Conservation (phyloP, 306 rosid species). For the Quercus alba region DNA sequence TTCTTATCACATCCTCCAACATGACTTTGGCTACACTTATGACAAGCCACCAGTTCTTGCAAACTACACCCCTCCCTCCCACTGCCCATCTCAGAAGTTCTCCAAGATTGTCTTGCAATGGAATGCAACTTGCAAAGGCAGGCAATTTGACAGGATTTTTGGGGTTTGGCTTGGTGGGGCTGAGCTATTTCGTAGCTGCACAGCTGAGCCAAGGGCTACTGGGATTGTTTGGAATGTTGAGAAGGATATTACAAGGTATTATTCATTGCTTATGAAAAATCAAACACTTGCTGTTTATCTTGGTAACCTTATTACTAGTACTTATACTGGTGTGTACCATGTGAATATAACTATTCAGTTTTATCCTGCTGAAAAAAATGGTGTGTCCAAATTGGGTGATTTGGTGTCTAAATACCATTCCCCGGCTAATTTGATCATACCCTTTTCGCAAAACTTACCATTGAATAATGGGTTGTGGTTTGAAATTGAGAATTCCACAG, state of each 20-base stretch:
- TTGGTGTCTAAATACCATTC: slow-evolving; percentile 31
- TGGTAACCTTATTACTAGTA: slow-evolving; percentile 56
- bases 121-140: slow-evolving; percentile 74
- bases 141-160: slow-evolving; percentile 85
- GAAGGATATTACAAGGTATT: slow-evolving; percentile 87
- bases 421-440: slow-evolving; percentile 79
- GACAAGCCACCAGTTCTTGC: slow-evolving; percentile 68
- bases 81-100: slow-evolving; percentile 41
- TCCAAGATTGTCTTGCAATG: slow-evolving; percentile 76
- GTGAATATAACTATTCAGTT: slow-evolving; percentile 58
- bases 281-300: slow-evolving; percentile 78
- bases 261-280: slow-evolving; percentile 44
- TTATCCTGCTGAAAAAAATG: slow-evolving; percentile 43
- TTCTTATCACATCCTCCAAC: slow-evolving; percentile 56
- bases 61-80: slow-evolving; percentile 57
- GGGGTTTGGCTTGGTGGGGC: slow-evolving; percentile 93
- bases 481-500: slow-evolving; percentile 45
- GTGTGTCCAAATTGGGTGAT: slow-evolving; percentile 4
- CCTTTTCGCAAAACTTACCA: slow-evolving; percentile 65
- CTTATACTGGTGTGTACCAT: slow-evolving; percentile 84
- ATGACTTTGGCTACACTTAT: slow-evolving; percentile 72
- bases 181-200: slow-evolving; percentile 87
- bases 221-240: slow-evolving; percentile 83
- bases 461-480: slow-evolving; percentile 86
- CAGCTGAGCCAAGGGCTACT: slow-evolving; percentile 72